Percentiles rank a stretch among this genome's conserved stretches.
Evolutionary conservation across 768 basidiomycete genomes (phyloP).

Genomic region (Candolleomyces efflorescens): DNA sequence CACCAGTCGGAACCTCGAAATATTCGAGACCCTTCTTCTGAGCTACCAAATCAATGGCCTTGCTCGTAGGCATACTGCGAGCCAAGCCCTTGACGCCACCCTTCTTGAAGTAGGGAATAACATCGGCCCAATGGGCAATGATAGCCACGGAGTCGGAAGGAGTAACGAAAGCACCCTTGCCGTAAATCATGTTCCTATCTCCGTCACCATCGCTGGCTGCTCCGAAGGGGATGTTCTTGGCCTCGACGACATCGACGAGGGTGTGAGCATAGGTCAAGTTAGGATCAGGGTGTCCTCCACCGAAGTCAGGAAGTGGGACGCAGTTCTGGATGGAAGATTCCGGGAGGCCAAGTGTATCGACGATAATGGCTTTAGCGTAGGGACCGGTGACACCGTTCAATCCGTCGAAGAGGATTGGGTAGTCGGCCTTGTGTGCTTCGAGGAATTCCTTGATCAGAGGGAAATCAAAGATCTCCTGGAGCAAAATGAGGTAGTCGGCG

Average conservation of each 20-base stretch:
- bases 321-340: conserved; percentile 86
- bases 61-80: conserved; percentile 95
- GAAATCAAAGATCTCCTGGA: conserved; percentile 94
- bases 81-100: conserved; percentile 94
- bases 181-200: conserved; percentile 99
- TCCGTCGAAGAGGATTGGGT: conserved; percentile 92
- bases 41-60: conserved; percentile 62
- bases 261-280: conserved; percentile 96
- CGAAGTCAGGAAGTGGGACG: conserved; percentile 89
- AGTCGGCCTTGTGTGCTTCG: conserved; percentile 56
- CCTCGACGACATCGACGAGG: conserved; percentile 90
- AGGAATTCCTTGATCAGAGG: conserved; percentile 88
- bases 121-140: conserved; percentile 95
- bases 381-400: conserved; percentile 97
- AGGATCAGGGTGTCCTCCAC: conserved; percentile 96
- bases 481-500: conserved; percentile 76
- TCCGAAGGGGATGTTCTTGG: conserved; percentile 82
- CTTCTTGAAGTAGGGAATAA: conserved; percentile 89
- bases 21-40: conserved; percentile 73
- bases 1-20: conserved; percentile 96
- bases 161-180: conserved; percentile 95
- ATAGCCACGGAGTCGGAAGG: conserved; percentile 98
- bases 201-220: conserved; percentile 98
- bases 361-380: conserved; percentile 85
- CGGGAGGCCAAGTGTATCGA: conserved; percentile 77